Percentiles rank a stretch among this genome's conserved stretches.
These are phyloP conservation scores for Amaranthus tricolor DNA, from an alignment of 179 eudicot species.

Conservation along the genomic window DNA sequence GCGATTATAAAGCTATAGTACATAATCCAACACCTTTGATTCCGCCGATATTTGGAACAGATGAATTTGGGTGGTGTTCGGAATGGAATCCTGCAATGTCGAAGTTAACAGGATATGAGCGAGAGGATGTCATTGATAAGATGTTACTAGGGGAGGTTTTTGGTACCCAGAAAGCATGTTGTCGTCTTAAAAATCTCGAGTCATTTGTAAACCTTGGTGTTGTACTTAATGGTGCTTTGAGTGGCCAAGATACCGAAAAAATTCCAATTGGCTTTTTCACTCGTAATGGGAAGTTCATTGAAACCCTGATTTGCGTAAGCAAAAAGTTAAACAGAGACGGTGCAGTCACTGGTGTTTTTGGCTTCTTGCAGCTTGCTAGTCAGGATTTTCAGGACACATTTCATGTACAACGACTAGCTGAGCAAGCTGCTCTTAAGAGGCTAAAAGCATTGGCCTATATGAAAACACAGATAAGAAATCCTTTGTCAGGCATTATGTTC, in stretches of 20 bases:
- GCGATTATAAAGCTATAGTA: slow-evolving; percentile 81
- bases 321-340: slow-evolving; percentile 73
- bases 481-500: slow-evolving; percentile 82
- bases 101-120: slow-evolving; percentile 57
- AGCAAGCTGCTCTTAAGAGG: slow-evolving; percentile 81
- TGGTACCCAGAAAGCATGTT: slow-evolving; percentile 55
- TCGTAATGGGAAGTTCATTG: slow-evolving; percentile 60
- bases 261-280: slow-evolving; percentile 70
- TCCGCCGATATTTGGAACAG: slow-evolving; percentile 86
- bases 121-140: slow-evolving; percentile 67
- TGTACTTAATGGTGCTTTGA: slow-evolving; percentile 64
- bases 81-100: slow-evolving; percentile 93
- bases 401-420: slow-evolving; percentile 78
- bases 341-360: slow-evolving; percentile 70
- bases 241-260: slow-evolving; percentile 66
- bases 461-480: slow-evolving; percentile 73
- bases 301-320: slow-evolving; percentile 73
- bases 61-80: slow-evolving; percentile 91
- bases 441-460: slow-evolving; percentile 62
- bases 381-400: slow-evolving; percentile 88
- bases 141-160: slow-evolving; percentile 89
- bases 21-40: slow-evolving; percentile 89
- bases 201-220: slow-evolving; percentile 71
- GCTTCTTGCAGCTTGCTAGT: slow-evolving; percentile 96
- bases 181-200: slow-evolving; percentile 79